Evolutionary conservation across 495 filamentous ascomycete species (phyloP).

Genomic region (Lindgomyces ingoldianus): DNA sequence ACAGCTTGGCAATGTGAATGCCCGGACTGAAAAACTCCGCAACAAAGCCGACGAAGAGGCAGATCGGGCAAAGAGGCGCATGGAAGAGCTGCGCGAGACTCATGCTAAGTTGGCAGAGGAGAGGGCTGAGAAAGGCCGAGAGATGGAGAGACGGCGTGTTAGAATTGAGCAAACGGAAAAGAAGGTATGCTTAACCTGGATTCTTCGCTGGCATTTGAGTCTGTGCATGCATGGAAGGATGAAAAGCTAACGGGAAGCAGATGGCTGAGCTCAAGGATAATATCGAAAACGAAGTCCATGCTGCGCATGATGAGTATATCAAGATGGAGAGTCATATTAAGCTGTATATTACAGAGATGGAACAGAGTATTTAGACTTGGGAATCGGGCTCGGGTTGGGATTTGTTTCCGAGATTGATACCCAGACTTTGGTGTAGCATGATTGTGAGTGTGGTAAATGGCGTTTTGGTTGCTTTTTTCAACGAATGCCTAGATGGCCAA

Average conservation of each 20-base stretch:
- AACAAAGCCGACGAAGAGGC: conserved; percentile 79
- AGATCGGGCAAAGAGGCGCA: conserved; percentile 73
- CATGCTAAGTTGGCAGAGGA: conserved; percentile 84
- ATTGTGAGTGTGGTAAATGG: no score
- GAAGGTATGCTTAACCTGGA: conserved; percentile 83
- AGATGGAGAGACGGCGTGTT: conserved; percentile 88
- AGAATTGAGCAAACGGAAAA: conserved; percentile 97
- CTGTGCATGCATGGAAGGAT: no score
- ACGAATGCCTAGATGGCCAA: no score
- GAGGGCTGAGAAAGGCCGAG: conserved; percentile 75
- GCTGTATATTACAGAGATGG: conserved; percentile 98
- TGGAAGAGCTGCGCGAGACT: conserved; percentile 82
- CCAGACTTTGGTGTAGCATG: no score
- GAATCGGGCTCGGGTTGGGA: no score
- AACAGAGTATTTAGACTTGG: conserved; percentile 60
- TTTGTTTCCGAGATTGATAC: no score
- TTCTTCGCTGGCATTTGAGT: no score
- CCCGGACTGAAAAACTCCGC: conserved; percentile 78
- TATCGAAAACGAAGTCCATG: conserved; percentile 88
- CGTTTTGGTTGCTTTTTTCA: no score
- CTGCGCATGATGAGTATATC: conserved; percentile 85
- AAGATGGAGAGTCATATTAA: conserved; percentile 97
- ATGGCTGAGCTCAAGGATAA: conserved; percentile 97
- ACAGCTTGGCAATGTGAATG: conserved; percentile 78
- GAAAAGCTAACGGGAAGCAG: conserved; percentile 52